Evolutionary conservation across 352 stramenopile genomes (phyloP).

Genomic region (Phytophthora capsici): DNA sequence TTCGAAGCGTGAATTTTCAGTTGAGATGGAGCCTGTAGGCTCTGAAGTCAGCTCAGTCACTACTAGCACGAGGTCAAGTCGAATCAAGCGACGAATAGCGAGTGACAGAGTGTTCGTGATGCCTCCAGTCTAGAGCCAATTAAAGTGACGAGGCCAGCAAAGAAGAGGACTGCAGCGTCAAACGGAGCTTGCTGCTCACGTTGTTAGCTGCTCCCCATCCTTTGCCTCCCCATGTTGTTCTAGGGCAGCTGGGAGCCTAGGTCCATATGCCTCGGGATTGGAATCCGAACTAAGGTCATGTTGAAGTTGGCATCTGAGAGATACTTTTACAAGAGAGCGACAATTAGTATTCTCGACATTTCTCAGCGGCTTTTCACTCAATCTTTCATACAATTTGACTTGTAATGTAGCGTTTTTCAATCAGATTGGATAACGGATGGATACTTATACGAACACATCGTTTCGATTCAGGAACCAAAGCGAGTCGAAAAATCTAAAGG

Average conservation of each 20-base stretch:
- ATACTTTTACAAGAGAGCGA: conserved; percentile 12
- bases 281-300: conserved; percentile 4
- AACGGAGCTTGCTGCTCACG: conserved; percentile 6
- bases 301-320: conserved; percentile 31
- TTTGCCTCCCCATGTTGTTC: conserved; percentile 24
- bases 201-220: conserved; percentile 14
- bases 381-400: conserved; percentile 17
- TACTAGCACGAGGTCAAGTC: not conserved
- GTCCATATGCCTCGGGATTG: conserved; percentile 17
- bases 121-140: not conserved
- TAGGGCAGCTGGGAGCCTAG: conserved; percentile 22
- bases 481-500: conserved; percentile 17
- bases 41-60: not conserved
- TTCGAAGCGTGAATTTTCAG: conserved; percentile 25
- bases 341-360: conserved; percentile 9
- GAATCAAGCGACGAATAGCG: conserved; percentile 6
- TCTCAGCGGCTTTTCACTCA: conserved; percentile 19
- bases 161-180: conserved; percentile 1
- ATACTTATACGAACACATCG: conserved; percentile 25
- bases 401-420: conserved; percentile 7
- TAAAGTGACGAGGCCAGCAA: conserved; percentile 2
- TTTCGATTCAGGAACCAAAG: conserved; percentile 25
- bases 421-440: conserved; percentile 26
- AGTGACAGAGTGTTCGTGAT: conserved; percentile 7
- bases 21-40: conserved; percentile 6